Evolutionary conservation across 257 asterid genomes (phyloP).

Genomic region (Solanum etuberosum): DNA sequence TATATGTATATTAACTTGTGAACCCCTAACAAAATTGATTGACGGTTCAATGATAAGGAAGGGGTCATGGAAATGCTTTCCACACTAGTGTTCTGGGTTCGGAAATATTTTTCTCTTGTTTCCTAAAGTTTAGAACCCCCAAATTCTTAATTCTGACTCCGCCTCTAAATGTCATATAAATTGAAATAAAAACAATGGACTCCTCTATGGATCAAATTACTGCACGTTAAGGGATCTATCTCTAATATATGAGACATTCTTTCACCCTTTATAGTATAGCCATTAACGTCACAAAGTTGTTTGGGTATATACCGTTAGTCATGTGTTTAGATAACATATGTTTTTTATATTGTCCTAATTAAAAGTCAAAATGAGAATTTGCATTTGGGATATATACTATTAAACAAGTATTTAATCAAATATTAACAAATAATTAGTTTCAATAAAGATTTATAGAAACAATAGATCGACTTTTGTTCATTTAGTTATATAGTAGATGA

Average conservation of each 20-base stretch:
- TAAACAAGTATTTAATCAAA: neutral
- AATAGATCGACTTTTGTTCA: neutral
- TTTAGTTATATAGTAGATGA: neutral
- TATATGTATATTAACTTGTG: too few species aligned
- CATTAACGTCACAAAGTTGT: neutral
- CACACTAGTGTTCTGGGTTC: neutral
- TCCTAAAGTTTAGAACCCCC: neutral
- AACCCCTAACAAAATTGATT: neutral
- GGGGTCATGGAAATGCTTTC: neutral
- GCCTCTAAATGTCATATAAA: neutral
- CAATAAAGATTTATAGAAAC: neutral
- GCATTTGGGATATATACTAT: neutral
- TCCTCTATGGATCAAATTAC: neutral
- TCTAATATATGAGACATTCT: neutral
- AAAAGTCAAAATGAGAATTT: neutral
- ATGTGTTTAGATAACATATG: neutral
- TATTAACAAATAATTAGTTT: neutral
- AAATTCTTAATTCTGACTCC: neutral
- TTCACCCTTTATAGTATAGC: neutral
- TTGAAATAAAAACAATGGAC: neutral
- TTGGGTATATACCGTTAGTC: neutral
- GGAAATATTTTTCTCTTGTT: too few species aligned
- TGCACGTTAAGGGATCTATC: neutral
- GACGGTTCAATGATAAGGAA: neutral
- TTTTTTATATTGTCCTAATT: neutral